These are phyloP conservation scores for Colletotrichum simmondsii DNA, from an alignment of 2,329 filamentous ascomycete species.

Conservation along the genomic window DNA sequence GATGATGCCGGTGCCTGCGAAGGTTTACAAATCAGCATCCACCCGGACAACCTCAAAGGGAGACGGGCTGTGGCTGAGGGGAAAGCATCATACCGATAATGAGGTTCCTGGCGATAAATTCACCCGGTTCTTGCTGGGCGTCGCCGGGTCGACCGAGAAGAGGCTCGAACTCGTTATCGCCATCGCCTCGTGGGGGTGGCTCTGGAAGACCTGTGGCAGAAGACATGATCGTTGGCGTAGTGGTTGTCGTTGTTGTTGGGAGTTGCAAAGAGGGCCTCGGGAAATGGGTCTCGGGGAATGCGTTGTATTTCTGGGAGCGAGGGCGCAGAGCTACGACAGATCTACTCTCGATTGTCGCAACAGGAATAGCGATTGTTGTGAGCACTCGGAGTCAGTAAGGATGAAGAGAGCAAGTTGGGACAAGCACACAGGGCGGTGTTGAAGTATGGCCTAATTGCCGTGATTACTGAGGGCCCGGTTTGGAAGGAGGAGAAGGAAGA, in stretches of 20 bases:
- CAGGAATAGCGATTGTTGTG: neutral
- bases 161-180: slow-evolving; percentile 52
- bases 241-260: neutral
- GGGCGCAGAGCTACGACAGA: neutral
- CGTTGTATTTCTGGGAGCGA: neutral
- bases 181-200: slow-evolving; percentile 43
- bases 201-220: slow-evolving; percentile 76
- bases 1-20: slow-evolving; percentile 80
- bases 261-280: neutral
- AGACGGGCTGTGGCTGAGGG: slow-evolving; percentile 54
- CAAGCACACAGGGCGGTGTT: neutral
- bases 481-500: slow-evolving; percentile 1
- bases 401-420: neutral
- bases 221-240: slow-evolving; percentile 62
- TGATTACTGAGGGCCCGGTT: neutral
- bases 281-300: neutral
- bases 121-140: slow-evolving; percentile 74
- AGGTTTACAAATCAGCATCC: slow-evolving; percentile 12
- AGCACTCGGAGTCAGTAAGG: neutral
- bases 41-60: neutral
- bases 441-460: neutral
- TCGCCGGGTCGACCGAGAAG: slow-evolving; percentile 72
- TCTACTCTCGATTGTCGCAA: neutral
- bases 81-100: slow-evolving; percentile 71
- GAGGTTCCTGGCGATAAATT: slow-evolving; percentile 76